Percentiles rank a stretch among this genome's conserved stretches.
Evolutionary conservation across 2,329 filamentous ascomycete species (phyloP).

Genomic region (Xylariaceae sp.): DNA sequence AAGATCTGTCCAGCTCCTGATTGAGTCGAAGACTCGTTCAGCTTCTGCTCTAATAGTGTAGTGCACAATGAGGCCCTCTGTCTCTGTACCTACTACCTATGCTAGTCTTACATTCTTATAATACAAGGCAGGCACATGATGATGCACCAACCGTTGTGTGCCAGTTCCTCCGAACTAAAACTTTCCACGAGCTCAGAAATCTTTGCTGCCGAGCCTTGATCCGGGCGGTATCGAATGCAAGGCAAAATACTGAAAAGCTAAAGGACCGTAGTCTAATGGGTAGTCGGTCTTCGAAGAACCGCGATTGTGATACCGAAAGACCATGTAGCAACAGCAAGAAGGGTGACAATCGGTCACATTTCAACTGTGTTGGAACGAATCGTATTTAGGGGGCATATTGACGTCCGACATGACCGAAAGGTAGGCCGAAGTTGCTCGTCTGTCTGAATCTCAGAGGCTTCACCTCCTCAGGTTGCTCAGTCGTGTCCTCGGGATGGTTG

Average conservation of each 20-base stretch:
- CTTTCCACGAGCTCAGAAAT: too few relatives aligned
- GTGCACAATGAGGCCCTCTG: too few relatives aligned
- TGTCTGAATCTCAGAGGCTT: conserved; percentile 24
- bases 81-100: neutral
- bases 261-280: neutral
- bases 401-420: conserved; percentile 23
- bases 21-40: too few relatives aligned
- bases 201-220: too few relatives aligned
- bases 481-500: conserved; percentile 11
- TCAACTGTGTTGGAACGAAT: neutral
- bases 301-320: neutral
- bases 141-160: neutral
- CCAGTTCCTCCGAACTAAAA: neutral
- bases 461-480: conserved; percentile 18
- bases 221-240: neutral
- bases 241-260: neutral
- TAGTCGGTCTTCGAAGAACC: neutral
- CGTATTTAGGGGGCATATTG: neutral
- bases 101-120: neutral
- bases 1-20: too few relatives aligned
- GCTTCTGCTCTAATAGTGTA: too few relatives aligned
- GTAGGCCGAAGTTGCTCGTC: conserved; percentile 28
- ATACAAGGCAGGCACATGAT: neutral
- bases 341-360: neutral
- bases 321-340: conserved; percentile 5